Conservation (phyloP, 1,139 yeast genomes). For the Zygoascus sp. region DNA sequence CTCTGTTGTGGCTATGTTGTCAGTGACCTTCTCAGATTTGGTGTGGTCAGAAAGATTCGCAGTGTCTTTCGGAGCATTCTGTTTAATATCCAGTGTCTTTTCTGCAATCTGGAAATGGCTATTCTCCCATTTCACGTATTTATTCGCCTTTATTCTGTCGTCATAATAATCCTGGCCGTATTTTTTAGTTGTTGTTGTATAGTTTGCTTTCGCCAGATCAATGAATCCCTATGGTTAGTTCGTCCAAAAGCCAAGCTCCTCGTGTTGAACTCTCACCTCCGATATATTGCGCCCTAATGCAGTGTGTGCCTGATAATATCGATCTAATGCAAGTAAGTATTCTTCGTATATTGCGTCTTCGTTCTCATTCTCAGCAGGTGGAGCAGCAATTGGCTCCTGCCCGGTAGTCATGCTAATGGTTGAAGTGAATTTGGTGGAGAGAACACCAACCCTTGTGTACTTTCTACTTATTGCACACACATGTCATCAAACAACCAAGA, state of each 20-base stretch:
- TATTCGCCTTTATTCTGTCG: slow-evolving; percentile 27
- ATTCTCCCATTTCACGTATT: slow-evolving; percentile 13
- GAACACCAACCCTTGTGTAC: slow-evolving; percentile 10
- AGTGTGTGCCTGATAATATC: slow-evolving; percentile 17
- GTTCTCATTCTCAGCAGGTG: not conserved
- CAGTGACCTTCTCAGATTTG: not conserved
- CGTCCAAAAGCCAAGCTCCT: not conserved
- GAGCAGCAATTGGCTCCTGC: not conserved
- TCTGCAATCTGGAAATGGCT: not conserved
- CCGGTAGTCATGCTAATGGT: not conserved
- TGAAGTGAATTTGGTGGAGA: too few relatives aligned
- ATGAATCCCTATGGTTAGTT: slow-evolving; percentile 26
- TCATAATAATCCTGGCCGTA: slow-evolving; percentile 35
- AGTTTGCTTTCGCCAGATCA: slow-evolving; percentile 34
- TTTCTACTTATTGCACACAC: slow-evolving; percentile 2
- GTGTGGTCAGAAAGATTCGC: too few relatives aligned
- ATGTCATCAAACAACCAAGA: not conserved
- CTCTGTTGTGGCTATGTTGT: slow-evolving; percentile 1
- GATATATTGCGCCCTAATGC: slow-evolving; percentile 14
- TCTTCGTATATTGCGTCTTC: slow-evolving; percentile 12
- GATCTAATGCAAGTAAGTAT: slow-evolving; percentile 21
- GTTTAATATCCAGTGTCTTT: not conserved
- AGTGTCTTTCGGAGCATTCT: not conserved
- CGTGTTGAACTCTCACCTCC: slow-evolving; percentile 13
- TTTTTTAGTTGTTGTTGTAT: slow-evolving; percentile 19